These are phyloP conservation scores for Pseudonitzschia delicatissima DNA, from an alignment of 108 stramenopile species.

Conservation along the genomic window DNA sequence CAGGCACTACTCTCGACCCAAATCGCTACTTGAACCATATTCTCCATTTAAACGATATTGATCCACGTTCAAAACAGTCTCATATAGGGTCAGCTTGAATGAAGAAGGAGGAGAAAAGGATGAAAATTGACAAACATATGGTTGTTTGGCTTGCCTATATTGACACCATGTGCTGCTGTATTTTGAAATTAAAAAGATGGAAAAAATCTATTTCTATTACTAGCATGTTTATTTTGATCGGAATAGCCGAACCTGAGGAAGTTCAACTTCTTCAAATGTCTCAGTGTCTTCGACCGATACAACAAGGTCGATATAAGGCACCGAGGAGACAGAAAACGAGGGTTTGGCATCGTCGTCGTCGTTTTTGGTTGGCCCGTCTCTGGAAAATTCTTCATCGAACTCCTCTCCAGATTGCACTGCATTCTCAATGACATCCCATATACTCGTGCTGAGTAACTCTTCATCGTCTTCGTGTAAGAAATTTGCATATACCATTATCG, in stretches of 20 bases:
- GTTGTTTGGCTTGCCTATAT: too few species aligned
- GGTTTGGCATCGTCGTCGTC: conserved; percentile 10
- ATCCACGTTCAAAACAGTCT: too few species aligned
- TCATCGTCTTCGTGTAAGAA: conserved; percentile 79
- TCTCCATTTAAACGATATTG: too few species aligned
- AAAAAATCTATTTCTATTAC: not conserved
- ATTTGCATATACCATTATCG: conserved; percentile 81
- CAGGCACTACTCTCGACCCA: too few species aligned
- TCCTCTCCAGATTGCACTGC: conserved; percentile 54
- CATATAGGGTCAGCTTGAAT: too few species aligned
- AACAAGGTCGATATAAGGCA: conserved; percentile 52
- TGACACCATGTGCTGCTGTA: too few species aligned
- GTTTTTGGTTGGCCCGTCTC: conserved; percentile 18
- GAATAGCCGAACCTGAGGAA: conserved; percentile 44
- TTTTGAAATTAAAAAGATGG: too few species aligned
- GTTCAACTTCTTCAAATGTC: conserved; percentile 74
- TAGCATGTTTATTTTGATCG: conserved; percentile 7
- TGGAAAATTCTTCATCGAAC: conserved; percentile 44
- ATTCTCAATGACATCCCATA: conserved; percentile 58
- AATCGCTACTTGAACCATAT: too few species aligned
- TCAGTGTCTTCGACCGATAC: conserved; percentile 69
- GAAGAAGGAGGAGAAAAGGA: too few species aligned
- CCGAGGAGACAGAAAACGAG: conserved; percentile 11
- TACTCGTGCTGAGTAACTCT: conserved; percentile 49
- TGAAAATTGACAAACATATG: not conserved